Conservation (phyloP, 441 rosid genomes). For the Raphanus hybrid region DNA sequence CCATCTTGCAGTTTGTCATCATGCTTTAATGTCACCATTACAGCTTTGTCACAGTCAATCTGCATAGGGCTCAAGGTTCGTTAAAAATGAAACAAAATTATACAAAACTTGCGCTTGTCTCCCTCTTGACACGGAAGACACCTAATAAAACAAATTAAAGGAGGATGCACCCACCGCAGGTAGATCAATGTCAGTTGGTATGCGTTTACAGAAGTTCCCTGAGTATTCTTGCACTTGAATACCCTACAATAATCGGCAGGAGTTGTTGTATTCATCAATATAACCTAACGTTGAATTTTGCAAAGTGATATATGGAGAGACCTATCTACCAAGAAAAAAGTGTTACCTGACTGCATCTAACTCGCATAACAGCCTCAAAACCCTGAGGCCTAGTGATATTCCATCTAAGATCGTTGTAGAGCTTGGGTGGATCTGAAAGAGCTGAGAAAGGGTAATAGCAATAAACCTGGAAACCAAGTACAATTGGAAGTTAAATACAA, state of each 20-base stretch:
- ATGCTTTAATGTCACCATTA: constrained; percentile 95
- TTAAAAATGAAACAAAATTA: constrained; percentile 18
- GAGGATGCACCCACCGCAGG: constrained; percentile 42
- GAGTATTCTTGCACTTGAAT: constrained; percentile 97
- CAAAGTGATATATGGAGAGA: constrained; percentile 30
- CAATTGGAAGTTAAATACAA: not conserved
- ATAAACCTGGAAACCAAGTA: constrained; percentile 30
- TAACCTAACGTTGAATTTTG: constrained; percentile 23
- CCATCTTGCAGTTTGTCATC: constrained; percentile 99
- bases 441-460: constrained; percentile 60
- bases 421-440: constrained; percentile 91
- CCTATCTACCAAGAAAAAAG: constrained; percentile 22
- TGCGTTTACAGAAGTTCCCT: constrained; percentile 97
- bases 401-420: constrained; percentile 99
- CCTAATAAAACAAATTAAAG: not conserved
- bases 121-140: not conserved
- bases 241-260: constrained; percentile 59
- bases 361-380: constrained; percentile 99
- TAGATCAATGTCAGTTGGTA: constrained; percentile 60
- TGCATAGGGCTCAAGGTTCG: constrained; percentile 48
- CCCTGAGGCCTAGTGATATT: constrained; percentile 98
- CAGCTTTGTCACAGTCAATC: constrained; percentile 98
- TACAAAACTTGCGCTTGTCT: constrained; percentile 4
- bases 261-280: constrained; percentile 25
- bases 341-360: constrained; percentile 95